Evolutionary conservation across 495 filamentous ascomycete genomes (phyloP).

Genomic region (Penicillium canescens): DNA sequence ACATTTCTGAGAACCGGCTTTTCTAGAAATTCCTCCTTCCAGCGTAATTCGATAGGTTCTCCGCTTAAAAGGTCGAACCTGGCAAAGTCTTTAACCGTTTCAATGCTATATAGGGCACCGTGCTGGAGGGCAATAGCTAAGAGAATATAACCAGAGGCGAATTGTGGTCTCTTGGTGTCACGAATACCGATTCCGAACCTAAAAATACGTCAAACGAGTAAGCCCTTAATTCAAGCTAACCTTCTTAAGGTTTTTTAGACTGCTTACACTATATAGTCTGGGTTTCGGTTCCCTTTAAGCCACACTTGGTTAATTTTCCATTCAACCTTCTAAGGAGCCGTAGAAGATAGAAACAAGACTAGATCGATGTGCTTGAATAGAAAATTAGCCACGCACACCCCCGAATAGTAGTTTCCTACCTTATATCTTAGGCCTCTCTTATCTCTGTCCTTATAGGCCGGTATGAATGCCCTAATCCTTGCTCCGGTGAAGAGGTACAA

Average conservation of each 20-base stretch:
- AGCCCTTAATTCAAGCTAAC: background rate
- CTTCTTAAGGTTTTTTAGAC: background rate
- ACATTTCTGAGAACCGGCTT: conserved; percentile 23
- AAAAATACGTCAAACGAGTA: conserved; percentile 1
- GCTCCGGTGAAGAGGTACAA: conserved; percentile 23
- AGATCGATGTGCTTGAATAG: conserved; percentile 11
- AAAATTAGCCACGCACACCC: conserved; percentile 3
- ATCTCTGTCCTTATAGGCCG: conserved; percentile 10
- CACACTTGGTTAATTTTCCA: conserved; percentile 4
- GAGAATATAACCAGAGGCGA: conserved; percentile 17
- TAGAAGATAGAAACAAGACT: conserved; percentile 12
- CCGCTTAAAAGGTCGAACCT: conserved; percentile 13
- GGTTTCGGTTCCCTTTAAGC: conserved; percentile 8
- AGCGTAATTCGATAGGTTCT: background rate
- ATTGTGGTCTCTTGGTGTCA: conserved; percentile 18
- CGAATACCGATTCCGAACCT: conserved; percentile 25
- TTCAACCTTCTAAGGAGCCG: conserved; percentile 10
- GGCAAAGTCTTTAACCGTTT: conserved; percentile 14
- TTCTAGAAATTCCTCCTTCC: conserved; percentile 19
- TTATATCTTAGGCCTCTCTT: conserved; percentile 16
- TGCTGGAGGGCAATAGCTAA: conserved; percentile 15
- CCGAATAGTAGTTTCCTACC: background rate
- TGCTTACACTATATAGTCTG: conserved; percentile 5
- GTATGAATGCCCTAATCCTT: conserved; percentile 26
- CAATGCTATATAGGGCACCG: conserved; percentile 19